Evolutionary conservation across 805 yeast species (phyloP), one percentile per base, ranked within the genome.

Genomic region (Maudiozyma pseudohumilis): DNA sequence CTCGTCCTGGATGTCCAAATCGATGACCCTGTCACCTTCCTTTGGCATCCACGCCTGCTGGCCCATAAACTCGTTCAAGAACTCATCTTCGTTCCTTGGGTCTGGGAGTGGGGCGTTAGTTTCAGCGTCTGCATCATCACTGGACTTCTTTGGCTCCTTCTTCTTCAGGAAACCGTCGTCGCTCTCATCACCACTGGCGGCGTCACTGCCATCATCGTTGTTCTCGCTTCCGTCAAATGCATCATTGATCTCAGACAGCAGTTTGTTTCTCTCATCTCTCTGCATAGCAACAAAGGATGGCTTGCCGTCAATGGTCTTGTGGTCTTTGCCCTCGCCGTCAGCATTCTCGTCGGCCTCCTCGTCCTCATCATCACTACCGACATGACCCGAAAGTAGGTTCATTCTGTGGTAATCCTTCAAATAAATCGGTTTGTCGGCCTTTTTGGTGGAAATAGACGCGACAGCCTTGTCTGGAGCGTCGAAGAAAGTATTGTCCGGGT

Each of bases 391-490:
- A n/a, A 92, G 64, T 25, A 88, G 60, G 47, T 77, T 81, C 76
- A 75, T 74, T 57, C 97, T 71, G 55, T 92, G 96, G 53, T 88
- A 92, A 58, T 92, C 98, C 49, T 88, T 87, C 59, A 92, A 71
- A 56, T 80, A 85, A 40, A 92, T 67, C 8, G 97, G 96, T 54
- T 83, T 84, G 10, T 72, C 61, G 16, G 66, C 67, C 3, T 60
- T 64, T 17, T 20, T 31, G 3, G 15, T 12, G 3, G 16, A 11
- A 5, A 12, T 21, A 9, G n/a, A 21, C 3, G 5, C 15, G 4
- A 19, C 16, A 20, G 34, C 34, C 6, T 31, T 13, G 13, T 70
- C 78, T 3, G 77, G 70, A 16, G 79, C 82, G 3, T 78, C 80
- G 59, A 83, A 89, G 53, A 92, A 92, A 51, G 69, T 74, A 9